A percentile compares a stretch with the other conserved stretches of the same genome.
Evolutionary conservation across 73 alveolate species (phyloP).

Genomic region (Paramecium pentaurelia): DNA sequence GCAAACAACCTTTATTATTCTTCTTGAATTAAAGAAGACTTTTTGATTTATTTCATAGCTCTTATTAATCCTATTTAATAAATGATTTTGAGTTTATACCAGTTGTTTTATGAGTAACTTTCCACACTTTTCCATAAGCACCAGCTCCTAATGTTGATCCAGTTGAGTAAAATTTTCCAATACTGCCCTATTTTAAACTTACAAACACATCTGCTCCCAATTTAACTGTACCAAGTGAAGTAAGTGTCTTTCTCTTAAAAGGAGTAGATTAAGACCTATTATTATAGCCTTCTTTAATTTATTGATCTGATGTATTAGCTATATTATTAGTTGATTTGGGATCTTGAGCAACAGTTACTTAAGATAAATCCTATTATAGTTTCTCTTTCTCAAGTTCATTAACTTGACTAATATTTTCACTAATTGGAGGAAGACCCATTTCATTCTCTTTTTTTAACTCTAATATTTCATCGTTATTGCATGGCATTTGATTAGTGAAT

Average conservation of each 20-base stretch:
- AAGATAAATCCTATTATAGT: not conserved
- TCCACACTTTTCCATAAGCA: conserved; percentile 37
- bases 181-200: not conserved
- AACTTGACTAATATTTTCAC: not conserved
- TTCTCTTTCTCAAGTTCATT: not conserved
- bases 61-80: conserved; percentile 24
- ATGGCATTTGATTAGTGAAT: not conserved
- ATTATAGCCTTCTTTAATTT: not conserved
- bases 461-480: not conserved
- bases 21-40: conserved; percentile 23
- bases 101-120: conserved; percentile 23
- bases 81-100: not conserved
- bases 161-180: not conserved
- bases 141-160: not conserved
- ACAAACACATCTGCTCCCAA: conserved; percentile 22
- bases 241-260: not conserved
- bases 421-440: not conserved
- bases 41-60: conserved; percentile 51
- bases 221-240: not conserved
- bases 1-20: conserved; percentile 56
- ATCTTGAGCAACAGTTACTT: not conserved
- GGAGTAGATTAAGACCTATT: not conserved
- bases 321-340: not conserved
- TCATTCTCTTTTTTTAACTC: not conserved
- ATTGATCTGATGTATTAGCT: not conserved